Percentiles rank a stretch among this genome's conserved stretches.
Conservation (phyloP, 2,329 filamentous ascomycete species). For the Colletotrichum musicola region DNA sequence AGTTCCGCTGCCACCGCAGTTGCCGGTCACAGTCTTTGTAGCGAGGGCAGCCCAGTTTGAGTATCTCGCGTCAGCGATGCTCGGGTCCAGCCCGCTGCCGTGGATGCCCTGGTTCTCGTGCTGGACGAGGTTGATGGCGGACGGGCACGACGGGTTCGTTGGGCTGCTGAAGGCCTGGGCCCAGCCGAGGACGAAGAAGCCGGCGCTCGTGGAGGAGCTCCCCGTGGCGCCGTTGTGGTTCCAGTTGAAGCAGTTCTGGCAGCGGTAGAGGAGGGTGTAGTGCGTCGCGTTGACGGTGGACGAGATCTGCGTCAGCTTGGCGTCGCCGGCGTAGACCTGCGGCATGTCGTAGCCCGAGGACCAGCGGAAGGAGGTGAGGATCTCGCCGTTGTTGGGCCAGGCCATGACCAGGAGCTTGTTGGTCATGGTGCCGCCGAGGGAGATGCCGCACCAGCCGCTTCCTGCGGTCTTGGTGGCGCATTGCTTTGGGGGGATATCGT, state of each 20-base stretch:
- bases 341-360: slow-evolving; percentile 71
- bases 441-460: slow-evolving; percentile 70
- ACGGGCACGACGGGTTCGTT: slow-evolving; percentile 55
- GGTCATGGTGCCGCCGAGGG: slow-evolving; percentile 69
- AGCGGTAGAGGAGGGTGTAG: slow-evolving; percentile 75
- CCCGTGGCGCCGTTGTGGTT: slow-evolving; percentile 60
- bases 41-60: slow-evolving; percentile 58
- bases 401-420: slow-evolving; percentile 69
- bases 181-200: slow-evolving; percentile 65
- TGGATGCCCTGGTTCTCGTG: slow-evolving; percentile 68
- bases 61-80: slow-evolving; percentile 55
- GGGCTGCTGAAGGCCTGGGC: slow-evolving; percentile 63
- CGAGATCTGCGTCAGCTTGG: slow-evolving; percentile 71
- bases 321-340: slow-evolving; percentile 70
- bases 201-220: slow-evolving; percentile 58
- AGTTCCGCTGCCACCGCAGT: slow-evolving; percentile 46
- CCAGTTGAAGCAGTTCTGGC: slow-evolving; percentile 69
- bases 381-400: slow-evolving; percentile 65
- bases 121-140: slow-evolving; percentile 61
- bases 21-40: slow-evolving; percentile 53
- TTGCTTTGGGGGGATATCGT: slow-evolving; percentile 49
- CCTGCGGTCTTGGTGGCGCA: slow-evolving; percentile 58
- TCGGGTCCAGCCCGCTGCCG: slow-evolving; percentile 55
- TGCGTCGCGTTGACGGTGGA: slow-evolving; percentile 68
- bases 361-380: slow-evolving; percentile 70